These are phyloP conservation scores for Pinus taeda DNA, from an alignment of 75 land plant species.

Conservation along the genomic window DNA sequence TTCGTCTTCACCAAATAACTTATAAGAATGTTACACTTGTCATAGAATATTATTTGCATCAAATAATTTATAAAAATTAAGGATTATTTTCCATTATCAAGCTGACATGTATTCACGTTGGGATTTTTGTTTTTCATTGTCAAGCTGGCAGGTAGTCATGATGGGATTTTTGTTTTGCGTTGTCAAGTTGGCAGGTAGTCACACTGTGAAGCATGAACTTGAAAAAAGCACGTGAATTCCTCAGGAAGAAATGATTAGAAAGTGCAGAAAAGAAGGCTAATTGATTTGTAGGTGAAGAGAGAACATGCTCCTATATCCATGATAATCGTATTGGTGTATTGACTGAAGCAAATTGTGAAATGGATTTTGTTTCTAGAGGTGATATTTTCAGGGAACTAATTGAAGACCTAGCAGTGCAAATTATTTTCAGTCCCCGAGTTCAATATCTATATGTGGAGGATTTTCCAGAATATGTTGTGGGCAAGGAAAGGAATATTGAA, in stretches of 20 bases:
- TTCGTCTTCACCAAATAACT: no score
- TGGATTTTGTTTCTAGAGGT: slow-evolving; percentile 94
- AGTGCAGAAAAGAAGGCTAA: slow-evolving; percentile 96
- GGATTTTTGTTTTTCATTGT: no score
- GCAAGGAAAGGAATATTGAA: slow-evolving; percentile 85
- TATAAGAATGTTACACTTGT: no score
- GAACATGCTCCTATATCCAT: slow-evolving; percentile 92
- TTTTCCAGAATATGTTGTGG: slow-evolving; percentile 73
- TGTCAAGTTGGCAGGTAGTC: no score
- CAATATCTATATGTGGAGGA: slow-evolving; percentile 72
- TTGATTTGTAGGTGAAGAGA: slow-evolving; percentile 77
- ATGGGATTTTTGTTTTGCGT: no score
- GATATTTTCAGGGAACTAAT: slow-evolving; percentile 85
- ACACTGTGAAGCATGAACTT: no score
- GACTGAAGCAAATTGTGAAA: slow-evolving; percentile 94
- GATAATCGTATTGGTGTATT: slow-evolving; percentile 86
- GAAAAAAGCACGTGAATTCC: slow-evolving; percentile 71
- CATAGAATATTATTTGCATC: no score
- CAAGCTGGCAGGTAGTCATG: no score
- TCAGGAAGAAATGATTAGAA: slow-evolving; percentile 93
- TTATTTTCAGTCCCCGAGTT: slow-evolving; percentile 91
- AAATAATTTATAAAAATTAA: no score
- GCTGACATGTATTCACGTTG: no score
- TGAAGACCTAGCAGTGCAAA: slow-evolving; percentile 92
- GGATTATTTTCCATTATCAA: no score